phyloP scores from a whole-genome alignment of 169 alveolate species.

The Cyclospora cayetanensis region DNA sequence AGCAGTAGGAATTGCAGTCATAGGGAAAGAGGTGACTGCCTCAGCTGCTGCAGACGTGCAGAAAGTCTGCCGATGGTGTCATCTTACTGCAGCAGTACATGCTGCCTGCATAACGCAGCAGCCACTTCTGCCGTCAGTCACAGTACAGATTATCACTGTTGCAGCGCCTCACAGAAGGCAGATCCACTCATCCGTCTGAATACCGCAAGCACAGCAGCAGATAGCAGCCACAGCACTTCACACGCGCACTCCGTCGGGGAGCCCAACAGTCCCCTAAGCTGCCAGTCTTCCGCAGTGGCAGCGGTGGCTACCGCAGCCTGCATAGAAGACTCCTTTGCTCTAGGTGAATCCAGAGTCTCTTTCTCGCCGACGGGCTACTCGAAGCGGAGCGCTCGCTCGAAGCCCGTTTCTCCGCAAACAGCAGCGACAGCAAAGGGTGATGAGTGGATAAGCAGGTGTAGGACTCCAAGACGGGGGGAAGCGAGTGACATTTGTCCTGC shows the following conservation, averaged over 20 bases:
- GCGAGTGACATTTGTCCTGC: not conserved
- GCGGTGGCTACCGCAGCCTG: constrained; percentile 22
- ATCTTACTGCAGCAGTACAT: constrained; percentile 1
- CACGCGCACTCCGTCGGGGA: too few species aligned
- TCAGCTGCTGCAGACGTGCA: constrained; percentile 16
- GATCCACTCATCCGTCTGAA: not conserved
- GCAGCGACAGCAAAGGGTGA: constrained; percentile 21
- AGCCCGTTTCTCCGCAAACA: too few species aligned
- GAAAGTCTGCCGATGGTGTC: not conserved
- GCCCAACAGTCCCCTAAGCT: not conserved
- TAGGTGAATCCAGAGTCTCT: too few species aligned
- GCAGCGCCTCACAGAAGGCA: not conserved
- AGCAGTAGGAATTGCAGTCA: constrained; percentile 29
- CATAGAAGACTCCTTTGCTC: too few species aligned
- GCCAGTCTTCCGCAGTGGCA: not conserved
- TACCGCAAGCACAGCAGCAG: constrained; percentile 4
- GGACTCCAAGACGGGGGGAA: not conserved
- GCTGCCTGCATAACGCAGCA: not conserved
- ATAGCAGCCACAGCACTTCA: not conserved
- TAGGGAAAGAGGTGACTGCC: constrained; percentile 5
- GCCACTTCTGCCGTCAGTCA: not conserved
- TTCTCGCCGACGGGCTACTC: too few species aligned
- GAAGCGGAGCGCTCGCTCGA: too few species aligned
- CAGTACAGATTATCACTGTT: not conserved
- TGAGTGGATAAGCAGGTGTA: not conserved